Evolutionary conservation across 1,139 yeast genomes (phyloP).

Genomic region (Blastobotrys raffinosifermentans): DNA sequence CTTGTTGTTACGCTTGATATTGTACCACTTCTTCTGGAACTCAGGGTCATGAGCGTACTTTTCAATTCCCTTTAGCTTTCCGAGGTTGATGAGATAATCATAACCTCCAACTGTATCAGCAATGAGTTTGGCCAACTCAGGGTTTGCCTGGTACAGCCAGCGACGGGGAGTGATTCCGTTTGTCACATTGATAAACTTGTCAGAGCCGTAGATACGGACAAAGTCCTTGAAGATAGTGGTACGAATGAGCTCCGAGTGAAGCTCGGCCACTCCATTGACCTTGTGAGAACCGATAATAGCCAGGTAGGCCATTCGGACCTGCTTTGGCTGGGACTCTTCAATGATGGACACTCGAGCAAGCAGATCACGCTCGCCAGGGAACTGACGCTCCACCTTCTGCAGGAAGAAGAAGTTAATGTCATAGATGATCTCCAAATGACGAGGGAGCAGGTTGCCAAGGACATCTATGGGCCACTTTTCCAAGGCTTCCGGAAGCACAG

Average conservation of each 20-base stretch:
- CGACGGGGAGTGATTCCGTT: constrained; percentile 96
- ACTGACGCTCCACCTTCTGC: constrained; percentile 64
- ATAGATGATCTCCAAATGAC: constrained; percentile 87
- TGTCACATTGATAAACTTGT: constrained; percentile 85
- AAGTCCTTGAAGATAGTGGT: constrained; percentile 89
- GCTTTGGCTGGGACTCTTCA: constrained; percentile 75
- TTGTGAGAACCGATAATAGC: constrained; percentile 91
- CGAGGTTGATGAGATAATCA: constrained; percentile 63
- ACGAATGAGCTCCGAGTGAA: constrained; percentile 84
- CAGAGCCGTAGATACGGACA: constrained; percentile 72
- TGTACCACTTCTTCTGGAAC: constrained; percentile 67
- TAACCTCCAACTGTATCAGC: constrained; percentile 66
- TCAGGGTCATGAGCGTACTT: constrained; percentile 58
- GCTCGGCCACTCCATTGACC: constrained; percentile 93
- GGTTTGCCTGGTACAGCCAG: constrained; percentile 94
- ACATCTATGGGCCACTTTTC: constrained; percentile 94
- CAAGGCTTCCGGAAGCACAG: constrained; percentile 90
- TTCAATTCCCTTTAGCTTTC: constrained; percentile 61
- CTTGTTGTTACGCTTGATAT: constrained; percentile 67
- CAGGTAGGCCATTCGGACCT: constrained; percentile 85
- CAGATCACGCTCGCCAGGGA: constrained; percentile 63
- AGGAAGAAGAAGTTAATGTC: constrained; percentile 78
- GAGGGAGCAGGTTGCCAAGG: constrained; percentile 71
- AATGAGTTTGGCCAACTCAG: constrained; percentile 66
- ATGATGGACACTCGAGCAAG: constrained; percentile 71